phyloP scores from a whole-genome alignment of 129 eudicot genomes.

The Cynara cardunculus region DNA sequence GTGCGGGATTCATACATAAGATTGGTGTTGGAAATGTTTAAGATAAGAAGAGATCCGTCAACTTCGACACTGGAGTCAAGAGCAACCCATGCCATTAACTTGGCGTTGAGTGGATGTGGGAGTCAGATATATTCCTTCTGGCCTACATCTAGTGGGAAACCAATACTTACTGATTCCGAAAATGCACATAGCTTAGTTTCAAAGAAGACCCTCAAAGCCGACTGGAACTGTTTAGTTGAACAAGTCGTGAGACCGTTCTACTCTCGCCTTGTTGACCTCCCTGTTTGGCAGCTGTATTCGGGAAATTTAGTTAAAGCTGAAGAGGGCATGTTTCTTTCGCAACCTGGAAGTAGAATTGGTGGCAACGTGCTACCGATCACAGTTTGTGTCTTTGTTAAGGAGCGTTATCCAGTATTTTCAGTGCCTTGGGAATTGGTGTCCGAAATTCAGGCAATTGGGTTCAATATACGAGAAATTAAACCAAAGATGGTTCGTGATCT shows the following conservation, averaged over 20 bases:
- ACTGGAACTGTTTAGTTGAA: slow-evolving; percentile 82
- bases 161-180: slow-evolving; percentile 23
- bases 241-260: slow-evolving; percentile 85
- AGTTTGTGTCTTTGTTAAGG: slow-evolving; percentile 92
- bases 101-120: slow-evolving; percentile 61
- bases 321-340: slow-evolving; percentile 97
- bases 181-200: slow-evolving; percentile 25
- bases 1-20: slow-evolving; percentile 92
- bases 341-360: slow-evolving; percentile 84
- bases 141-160: slow-evolving; percentile 66
- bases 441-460: slow-evolving; percentile 84
- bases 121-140: slow-evolving; percentile 76
- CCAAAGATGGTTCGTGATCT: slow-evolving; percentile 98
- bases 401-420: slow-evolving; percentile 94
- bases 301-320: slow-evolving; percentile 90
- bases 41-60: slow-evolving; percentile 63
- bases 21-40: slow-evolving; percentile 75
- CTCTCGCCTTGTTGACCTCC: slow-evolving; percentile 82
- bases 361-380: slow-evolving; percentile 78
- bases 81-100: slow-evolving; percentile 44
- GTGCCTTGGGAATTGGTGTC: slow-evolving; percentile 97
- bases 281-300: slow-evolving; percentile 94
- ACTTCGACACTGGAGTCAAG: slow-evolving; percentile 60
- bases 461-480: slow-evolving; percentile 78
- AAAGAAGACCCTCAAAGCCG: slow-evolving; percentile 43